phyloP scores from a whole-genome alignment of 306 rosid species.

The Crotalaria pallida region DNA sequence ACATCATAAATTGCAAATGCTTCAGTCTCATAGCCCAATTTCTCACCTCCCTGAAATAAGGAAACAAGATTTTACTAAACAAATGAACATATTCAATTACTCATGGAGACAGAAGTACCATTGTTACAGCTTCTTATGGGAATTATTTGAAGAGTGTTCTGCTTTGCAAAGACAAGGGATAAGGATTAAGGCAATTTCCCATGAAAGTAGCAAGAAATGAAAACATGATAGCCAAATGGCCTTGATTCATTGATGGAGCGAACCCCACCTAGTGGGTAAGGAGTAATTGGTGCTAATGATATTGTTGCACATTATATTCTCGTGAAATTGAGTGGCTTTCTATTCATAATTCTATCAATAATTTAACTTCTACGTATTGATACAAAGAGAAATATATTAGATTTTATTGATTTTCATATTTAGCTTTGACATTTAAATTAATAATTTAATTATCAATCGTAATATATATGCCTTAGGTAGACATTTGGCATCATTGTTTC shows the following conservation, averaged over 20 bases:
- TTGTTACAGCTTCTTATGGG: conserved; percentile 3
- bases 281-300: background rate
- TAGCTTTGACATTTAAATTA: background rate
- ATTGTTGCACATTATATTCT: background rate
- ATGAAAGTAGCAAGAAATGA: background rate
- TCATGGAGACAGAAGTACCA: conserved; percentile 5
- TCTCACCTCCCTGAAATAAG: conserved; percentile 83
- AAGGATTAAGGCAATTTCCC: background rate
- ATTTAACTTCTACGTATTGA: background rate
- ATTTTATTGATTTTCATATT: background rate
- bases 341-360: background rate
- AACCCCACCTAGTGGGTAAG: background rate
- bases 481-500: background rate
- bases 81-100: conserved; percentile 17
- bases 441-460: background rate
- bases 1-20: conserved; percentile 87
- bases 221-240: background rate
- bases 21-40: conserved; percentile 96
- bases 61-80: conserved; percentile 22
- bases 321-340: background rate
- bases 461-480: background rate
- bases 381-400: background rate
- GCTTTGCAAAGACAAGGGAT: background rate
- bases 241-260: background rate
- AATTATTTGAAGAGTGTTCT: background rate